Conservation (phyloP, 331 rosid genomes). For the Rosa hybrid region DNA sequence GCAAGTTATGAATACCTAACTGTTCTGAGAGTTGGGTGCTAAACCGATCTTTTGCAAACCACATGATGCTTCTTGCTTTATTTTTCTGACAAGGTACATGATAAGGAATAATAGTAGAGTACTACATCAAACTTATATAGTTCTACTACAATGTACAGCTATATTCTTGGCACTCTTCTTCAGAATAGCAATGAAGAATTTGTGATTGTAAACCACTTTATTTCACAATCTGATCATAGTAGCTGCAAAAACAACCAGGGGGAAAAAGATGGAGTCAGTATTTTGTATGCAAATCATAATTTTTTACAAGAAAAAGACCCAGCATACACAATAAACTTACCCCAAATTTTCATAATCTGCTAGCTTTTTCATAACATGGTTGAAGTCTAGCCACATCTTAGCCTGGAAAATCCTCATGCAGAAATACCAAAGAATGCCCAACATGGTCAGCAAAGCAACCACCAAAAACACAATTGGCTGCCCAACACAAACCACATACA, state of each 20-base stretch:
- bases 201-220: not conserved
- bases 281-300: not conserved
- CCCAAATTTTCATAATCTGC: constrained; percentile 30
- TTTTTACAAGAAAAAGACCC: not conserved
- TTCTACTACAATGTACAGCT: constrained; percentile 6
- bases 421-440: constrained; percentile 56
- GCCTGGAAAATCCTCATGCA: constrained; percentile 54
- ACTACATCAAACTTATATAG: not conserved
- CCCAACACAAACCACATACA: constrained; percentile 58
- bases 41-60: not conserved
- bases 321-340: not conserved
- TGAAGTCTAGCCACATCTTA: constrained; percentile 46
- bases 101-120: not conserved
- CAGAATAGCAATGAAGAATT: not conserved
- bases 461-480: constrained; percentile 39
- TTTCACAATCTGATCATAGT: constrained; percentile 23
- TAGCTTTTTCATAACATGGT: constrained; percentile 22
- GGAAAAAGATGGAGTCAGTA: not conserved
- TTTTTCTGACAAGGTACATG: not conserved
- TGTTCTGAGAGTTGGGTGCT: not conserved
- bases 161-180: not conserved
- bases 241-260: constrained; percentile 7
- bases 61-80: not conserved
- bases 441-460: constrained; percentile 42
- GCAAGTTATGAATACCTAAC: not conserved